Base-by-base conservation (phyloP, 1,284 basidiomycete species). In the Naganishia sp. region DNA sequence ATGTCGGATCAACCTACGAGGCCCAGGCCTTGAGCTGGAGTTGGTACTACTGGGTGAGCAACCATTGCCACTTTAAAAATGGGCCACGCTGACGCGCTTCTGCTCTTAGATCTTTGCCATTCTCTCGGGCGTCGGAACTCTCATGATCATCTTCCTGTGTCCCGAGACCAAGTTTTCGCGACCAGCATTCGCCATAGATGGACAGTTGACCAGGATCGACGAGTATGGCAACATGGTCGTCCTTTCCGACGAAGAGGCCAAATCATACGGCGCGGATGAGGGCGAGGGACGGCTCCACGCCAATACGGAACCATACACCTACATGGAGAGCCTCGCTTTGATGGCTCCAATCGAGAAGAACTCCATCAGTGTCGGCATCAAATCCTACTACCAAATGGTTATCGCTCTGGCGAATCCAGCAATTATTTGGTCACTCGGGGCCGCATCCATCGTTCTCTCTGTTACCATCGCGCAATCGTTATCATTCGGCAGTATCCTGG, bases 161-260 rank as follows among this genome's bases (percentile, higher is more conserved):
- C 63, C 63, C 3, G 63, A 64, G 45, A 64, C 63, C 4, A 54
- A 55, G 15, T 64, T 64, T 42, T 18, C 49, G 15, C 63, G 63
- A 45, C 63, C 63, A 23, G 50, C 63, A 18, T 54, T 55, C 44
- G 63, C 63, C 3, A 65, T 65, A 9, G 63, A 65, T 31, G 53
- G 63, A 15, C 44, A 56, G 42, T 33, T 65, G 13, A 50, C 53
- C 21, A 56, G 50, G 45, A 42, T 65, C 31, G 63, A 56, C 36
- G 63, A 45, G 21, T 66, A 60, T 44, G 65, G 65, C 49, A 66
- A 66, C 49, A 18, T 66, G 48, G 56, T 66, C 46, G 52, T 60
- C 5, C 39, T 66, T 3, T 59, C 55, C 15, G 65, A 66, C 48
- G 57, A 66, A 7, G 65, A 66, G 36, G 56, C 56, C 3, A 39